phyloP scores from a whole-genome alignment of 805 yeast species.

The Myxozyma udenii region DNA sequence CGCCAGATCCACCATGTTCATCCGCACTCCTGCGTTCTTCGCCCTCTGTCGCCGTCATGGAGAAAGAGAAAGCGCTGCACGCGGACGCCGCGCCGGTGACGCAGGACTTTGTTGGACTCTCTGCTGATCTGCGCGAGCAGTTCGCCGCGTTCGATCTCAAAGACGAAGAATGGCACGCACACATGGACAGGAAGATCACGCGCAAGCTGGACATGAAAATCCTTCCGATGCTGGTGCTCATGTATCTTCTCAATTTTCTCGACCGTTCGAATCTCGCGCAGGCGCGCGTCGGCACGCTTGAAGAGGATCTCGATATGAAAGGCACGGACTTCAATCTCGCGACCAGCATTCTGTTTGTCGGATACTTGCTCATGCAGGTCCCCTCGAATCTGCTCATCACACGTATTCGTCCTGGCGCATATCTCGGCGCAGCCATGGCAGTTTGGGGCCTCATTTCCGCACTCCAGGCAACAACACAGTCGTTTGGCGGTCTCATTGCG shows the following conservation, averaged over 20 bases:
- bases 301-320: slow-evolving; percentile 41
- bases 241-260: slow-evolving; percentile 38
- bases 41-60: too few species aligned
- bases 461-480: slow-evolving; percentile 33
- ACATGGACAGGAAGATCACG: slow-evolving; percentile 10
- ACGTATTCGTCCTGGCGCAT: slow-evolving; percentile 39
- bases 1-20: too few species aligned
- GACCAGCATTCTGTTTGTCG: slow-evolving; percentile 45
- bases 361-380: slow-evolving; percentile 27
- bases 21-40: too few species aligned
- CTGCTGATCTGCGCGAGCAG: slow-evolving; percentile 1
- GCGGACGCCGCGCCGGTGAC: too few species aligned
- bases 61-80: too few species aligned
- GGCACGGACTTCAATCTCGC: slow-evolving; percentile 46
- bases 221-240: slow-evolving; percentile 29
- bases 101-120: too few species aligned
- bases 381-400: slow-evolving; percentile 30
- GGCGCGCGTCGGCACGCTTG: slow-evolving; percentile 46
- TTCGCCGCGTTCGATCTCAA: slow-evolving; percentile 11
- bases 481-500: slow-evolving; percentile 42
- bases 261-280: slow-evolving; percentile 49
- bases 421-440: slow-evolving; percentile 42
- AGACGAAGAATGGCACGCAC: slow-evolving; percentile 16
- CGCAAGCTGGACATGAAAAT: slow-evolving; percentile 26
- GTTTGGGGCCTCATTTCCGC: slow-evolving; percentile 40